These are phyloP conservation scores for Boletus speciosus DNA, from an alignment of 768 basidiomycete species.

Conservation along the genomic window DNA sequence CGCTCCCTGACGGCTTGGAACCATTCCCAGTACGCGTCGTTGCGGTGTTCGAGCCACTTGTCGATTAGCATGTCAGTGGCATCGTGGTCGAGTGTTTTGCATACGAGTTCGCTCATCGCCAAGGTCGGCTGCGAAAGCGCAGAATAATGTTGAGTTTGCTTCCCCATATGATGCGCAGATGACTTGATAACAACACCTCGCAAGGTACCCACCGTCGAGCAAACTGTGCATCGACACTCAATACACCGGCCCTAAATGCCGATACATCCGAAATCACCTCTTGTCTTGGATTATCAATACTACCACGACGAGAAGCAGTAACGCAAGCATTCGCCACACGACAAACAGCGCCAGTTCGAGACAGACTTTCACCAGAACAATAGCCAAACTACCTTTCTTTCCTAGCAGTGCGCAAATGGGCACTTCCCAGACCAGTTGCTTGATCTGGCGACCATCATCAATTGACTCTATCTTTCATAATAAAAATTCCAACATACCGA, in stretches of 20 bases:
- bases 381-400: not conserved
- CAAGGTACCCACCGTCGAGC: not conserved
- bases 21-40: slow-evolving; percentile 76
- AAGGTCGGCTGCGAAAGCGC: slow-evolving; percentile 63
- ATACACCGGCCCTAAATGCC: slow-evolving; percentile 27
- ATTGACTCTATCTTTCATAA: not conserved
- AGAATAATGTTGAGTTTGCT: slow-evolving; percentile 46
- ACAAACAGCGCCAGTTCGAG: not conserved
- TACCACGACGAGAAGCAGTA: not conserved
- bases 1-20: slow-evolving; percentile 67
- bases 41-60: slow-evolving; percentile 78
- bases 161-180: slow-evolving; percentile 19
- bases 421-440: slow-evolving; percentile 8
- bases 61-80: slow-evolving; percentile 77
- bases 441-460: slow-evolving; percentile 8
- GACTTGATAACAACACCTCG: slow-evolving; percentile 9
- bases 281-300: slow-evolving; percentile 1
- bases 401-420: slow-evolving; percentile 2
- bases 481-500: slow-evolving; percentile 11
- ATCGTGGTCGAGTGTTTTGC: slow-evolving; percentile 74
- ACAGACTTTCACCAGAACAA: not conserved
- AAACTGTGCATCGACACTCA: not conserved
- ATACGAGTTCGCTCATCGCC: slow-evolving; percentile 74
- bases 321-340: not conserved
- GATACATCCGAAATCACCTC: slow-evolving; percentile 6